Evolutionary conservation across 2,329 filamentous ascomycete species (phyloP).

Genomic region (Coniella lustricola): DNA sequence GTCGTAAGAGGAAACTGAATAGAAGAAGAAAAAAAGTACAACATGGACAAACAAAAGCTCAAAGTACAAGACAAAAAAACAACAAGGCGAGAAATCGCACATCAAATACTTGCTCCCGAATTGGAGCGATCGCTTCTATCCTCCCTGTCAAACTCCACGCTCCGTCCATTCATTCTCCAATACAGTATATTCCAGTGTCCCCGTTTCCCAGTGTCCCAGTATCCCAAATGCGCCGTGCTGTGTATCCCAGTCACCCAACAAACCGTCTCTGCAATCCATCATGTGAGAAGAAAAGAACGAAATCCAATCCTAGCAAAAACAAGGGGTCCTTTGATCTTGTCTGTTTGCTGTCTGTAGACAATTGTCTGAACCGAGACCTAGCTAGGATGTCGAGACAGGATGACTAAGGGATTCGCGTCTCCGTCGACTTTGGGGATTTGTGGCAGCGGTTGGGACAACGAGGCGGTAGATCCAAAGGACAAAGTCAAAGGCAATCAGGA

Average conservation of each 20-base stretch:
- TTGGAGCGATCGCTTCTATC: neutral
- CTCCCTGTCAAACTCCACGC: slow-evolving; percentile 12
- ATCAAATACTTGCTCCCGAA: neutral
- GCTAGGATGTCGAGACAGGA: slow-evolving; percentile 15
- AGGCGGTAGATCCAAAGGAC: slow-evolving; percentile 47
- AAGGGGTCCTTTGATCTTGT: neutral
- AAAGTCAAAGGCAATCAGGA: slow-evolving; percentile 45
- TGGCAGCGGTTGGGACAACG: slow-evolving; percentile 18
- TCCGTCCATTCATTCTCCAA: neutral
- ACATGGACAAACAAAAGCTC: too few species aligned
- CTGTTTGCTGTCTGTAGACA: neutral
- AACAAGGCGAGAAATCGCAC: neutral
- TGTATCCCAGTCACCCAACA: neutral
- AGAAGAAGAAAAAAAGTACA: too few species aligned
- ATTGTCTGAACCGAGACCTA: neutral
- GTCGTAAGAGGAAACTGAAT: too few species aligned
- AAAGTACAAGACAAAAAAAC: neutral
- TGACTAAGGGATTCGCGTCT: slow-evolving; percentile 18
- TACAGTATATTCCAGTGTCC: too few species aligned
- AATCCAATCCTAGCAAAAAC: neutral
- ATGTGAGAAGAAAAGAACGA: neutral
- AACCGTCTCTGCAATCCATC: neutral
- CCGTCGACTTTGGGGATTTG: slow-evolving; percentile 14
- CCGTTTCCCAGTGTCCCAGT: neutral
- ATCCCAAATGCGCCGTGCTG: neutral